Evolutionary conservation across 805 yeast genomes (phyloP).

Genomic region (Yarrowia osloensis): DNA sequence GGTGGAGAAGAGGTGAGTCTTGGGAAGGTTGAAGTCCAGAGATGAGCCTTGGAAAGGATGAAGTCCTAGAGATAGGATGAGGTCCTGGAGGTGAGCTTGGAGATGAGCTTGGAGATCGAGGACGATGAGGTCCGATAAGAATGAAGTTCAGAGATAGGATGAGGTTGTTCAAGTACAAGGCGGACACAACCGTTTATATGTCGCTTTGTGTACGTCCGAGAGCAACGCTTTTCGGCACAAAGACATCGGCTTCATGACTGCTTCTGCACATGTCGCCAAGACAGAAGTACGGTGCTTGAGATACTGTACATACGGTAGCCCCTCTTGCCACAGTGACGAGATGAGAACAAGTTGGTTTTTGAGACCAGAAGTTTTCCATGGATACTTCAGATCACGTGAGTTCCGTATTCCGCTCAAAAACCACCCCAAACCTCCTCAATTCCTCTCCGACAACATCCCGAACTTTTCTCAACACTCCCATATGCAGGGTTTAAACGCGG

Average conservation of each 20-base stretch:
- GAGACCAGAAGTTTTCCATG: too few species aligned
- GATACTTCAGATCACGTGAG: neutral
- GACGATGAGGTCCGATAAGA: neutral
- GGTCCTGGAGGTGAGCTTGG: too few species aligned
- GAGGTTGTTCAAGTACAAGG: too few species aligned
- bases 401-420: too few species aligned
- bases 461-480: neutral
- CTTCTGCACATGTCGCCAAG: neutral
- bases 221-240: neutral
- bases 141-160: too few species aligned
- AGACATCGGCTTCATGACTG: neutral
- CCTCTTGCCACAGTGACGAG: neutral
- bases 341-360: neutral
- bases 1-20: neutral
- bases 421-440: neutral
- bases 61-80: too few species aligned
- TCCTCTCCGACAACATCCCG: neutral
- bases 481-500: slow-evolving; percentile 11
- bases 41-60: too few species aligned
- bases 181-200: neutral
- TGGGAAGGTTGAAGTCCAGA: neutral
- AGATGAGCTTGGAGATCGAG: too few species aligned
- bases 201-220: neutral
- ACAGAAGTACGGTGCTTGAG: neutral
- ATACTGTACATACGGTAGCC: neutral